phyloP scores from a whole-genome alignment of 2,329 filamentous ascomycete genomes.

The Exophiala sideris region DNA sequence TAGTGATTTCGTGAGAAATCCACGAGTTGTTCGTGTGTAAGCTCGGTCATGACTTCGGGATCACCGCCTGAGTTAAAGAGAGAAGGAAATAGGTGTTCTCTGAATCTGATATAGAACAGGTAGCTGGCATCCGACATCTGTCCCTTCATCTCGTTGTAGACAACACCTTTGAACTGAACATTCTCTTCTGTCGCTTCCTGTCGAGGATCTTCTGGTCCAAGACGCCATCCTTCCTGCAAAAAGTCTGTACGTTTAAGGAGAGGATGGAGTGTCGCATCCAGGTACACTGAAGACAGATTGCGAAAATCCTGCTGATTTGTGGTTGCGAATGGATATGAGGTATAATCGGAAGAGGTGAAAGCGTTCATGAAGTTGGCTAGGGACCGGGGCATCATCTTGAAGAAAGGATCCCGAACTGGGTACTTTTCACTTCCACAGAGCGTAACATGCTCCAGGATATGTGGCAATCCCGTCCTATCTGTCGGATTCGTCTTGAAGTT shows the following conservation, averaged over 20 bases:
- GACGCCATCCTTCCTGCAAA: constrained; percentile 92
- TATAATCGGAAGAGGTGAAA: constrained; percentile 93
- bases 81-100: constrained; percentile 88
- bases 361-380: constrained; percentile 99
- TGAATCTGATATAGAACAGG: constrained; percentile 90
- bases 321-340: constrained; percentile 95
- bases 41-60: constrained; percentile 90
- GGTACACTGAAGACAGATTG: constrained; percentile 93
- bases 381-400: constrained; percentile 98
- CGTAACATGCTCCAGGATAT: constrained; percentile 97
- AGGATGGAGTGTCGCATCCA: constrained; percentile 89
- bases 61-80: constrained; percentile 97
- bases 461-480: constrained; percentile 91
- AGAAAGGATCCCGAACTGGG: constrained; percentile 97
- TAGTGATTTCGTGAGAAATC: constrained; percentile 91
- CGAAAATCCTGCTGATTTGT: constrained; percentile 94
- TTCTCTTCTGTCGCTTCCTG: constrained; percentile 41
- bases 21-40: constrained; percentile 85
- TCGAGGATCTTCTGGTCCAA: constrained; percentile 84
- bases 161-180: constrained; percentile 88
- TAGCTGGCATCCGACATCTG: constrained; percentile 98
- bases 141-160: constrained; percentile 99
- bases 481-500: constrained; percentile 99
- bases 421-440: constrained; percentile 95
- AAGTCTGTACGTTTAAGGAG: constrained; percentile 89